Evolutionary conservation across 2,329 filamentous ascomycete genomes (phyloP), one percentile per base, ranked within the genome.

Genomic region (Aspergillus spinulosporus): DNA sequence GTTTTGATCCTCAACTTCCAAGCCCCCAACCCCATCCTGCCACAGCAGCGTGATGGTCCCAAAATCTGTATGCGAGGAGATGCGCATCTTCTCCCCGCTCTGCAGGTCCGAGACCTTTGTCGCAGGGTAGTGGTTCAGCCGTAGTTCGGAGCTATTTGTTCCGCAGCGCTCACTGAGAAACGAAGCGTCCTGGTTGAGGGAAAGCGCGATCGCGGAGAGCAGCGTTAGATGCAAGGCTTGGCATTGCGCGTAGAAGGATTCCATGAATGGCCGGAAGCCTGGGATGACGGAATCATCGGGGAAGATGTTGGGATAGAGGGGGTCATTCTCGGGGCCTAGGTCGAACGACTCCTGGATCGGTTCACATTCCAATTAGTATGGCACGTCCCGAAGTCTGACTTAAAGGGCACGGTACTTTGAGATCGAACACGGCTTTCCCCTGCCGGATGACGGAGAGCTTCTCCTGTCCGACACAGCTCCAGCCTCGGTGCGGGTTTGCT

Each of bases 121-220:
- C 34, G 76, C 69, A 0, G 81, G 81, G 59, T 84, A 87, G 65
- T 87, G 84, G 5, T 86, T 72, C 21, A 87, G 69, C 1, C 84
- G 78, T 26, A 86, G 73, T 58, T 85, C 83, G 60, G 84, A 84
- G 1, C 78, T 78, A 53, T 74, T 76, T 68, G 85, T 82, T 29
- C 79, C 72, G 11, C 67, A 63, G 3, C 76, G 59, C 46, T 80
- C 68, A 53, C 73, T 72, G 29, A 69, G 70, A 12, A 12, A 37
- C 11, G 34, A 37, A 12, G 21, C 78, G 72, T 65, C 1, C 82
- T 0, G 36, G 45, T 46, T 6, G 66, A 0, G 71, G 76, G 26
- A 83, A 63, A 3, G 57, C 4, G 78, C 76, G 7, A 83, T 68
- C 0, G 71, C 71, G 15, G 71, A 67, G 32, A 82, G 71, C 12